These are phyloP conservation scores for Oryza coarctata DNA, from an alignment of 176 grass and related monocot species.

Conservation along the genomic window DNA sequence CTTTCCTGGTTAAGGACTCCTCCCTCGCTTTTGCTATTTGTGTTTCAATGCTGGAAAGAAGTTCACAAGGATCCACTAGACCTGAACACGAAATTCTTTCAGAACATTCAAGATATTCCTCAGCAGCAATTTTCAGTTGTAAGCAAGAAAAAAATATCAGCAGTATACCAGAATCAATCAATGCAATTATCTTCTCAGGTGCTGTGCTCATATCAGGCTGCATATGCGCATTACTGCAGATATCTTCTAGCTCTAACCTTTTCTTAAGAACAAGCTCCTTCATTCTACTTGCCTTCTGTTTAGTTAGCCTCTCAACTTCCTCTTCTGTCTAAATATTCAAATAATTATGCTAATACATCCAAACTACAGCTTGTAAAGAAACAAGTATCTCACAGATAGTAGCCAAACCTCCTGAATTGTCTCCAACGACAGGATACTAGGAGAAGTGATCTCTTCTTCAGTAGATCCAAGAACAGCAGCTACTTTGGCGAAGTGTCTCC, in stretches of 20 bases:
- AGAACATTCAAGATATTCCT: slow-evolving; percentile 32
- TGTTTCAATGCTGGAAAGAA: slow-evolving; percentile 79
- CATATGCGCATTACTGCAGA: slow-evolving; percentile 78
- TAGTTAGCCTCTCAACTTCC: slow-evolving; percentile 78
- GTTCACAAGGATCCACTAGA: slow-evolving; percentile 92
- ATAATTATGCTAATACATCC: slow-evolving; percentile 12
- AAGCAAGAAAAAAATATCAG: slow-evolving; percentile 14
- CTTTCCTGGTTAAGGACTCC: slow-evolving; percentile 75
- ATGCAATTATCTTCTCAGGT: slow-evolving; percentile 74
- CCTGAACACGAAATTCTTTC: slow-evolving; percentile 47
- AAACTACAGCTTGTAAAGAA: slow-evolving; percentile 13
- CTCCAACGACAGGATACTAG: slow-evolving; percentile 67
- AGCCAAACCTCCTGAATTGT: slow-evolving; percentile 68
- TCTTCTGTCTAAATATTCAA: slow-evolving; percentile 59
- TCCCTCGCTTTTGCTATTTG: slow-evolving; percentile 82
- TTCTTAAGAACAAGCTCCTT: slow-evolving; percentile 96
- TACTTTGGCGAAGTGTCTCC: slow-evolving; percentile 53
- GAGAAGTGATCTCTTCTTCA: slow-evolving; percentile 63
- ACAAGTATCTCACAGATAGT: slow-evolving; percentile 13
- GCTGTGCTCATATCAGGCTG: slow-evolving; percentile 79
- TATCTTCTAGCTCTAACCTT: slow-evolving; percentile 87
- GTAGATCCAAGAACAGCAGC: slow-evolving; percentile 52
- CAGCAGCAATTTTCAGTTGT: slow-evolving; percentile 21
- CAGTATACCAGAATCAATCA: slow-evolving; percentile 87
- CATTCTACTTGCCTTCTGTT: slow-evolving; percentile 84